A percentile compares a stretch with the other conserved stretches of the same genome.
These are phyloP conservation scores for Apiospora rasikravindrae DNA, from an alignment of 2,329 filamentous ascomycete genomes.

Conservation along the genomic window DNA sequence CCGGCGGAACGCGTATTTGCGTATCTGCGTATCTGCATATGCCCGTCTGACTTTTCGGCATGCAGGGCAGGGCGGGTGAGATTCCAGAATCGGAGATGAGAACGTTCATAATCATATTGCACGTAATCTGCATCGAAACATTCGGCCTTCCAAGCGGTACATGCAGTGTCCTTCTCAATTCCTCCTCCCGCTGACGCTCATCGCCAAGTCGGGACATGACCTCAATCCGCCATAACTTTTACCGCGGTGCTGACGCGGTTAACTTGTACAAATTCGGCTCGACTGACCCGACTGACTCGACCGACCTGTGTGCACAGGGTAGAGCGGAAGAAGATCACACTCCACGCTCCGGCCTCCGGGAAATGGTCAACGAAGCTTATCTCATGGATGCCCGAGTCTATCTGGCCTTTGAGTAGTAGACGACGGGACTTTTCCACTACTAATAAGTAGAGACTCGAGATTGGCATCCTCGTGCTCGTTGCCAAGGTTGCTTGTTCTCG, in stretches of 20 bases:
- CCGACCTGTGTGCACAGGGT: background rate
- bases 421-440: background rate
- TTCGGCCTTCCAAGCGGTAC: background rate
- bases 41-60: background rate
- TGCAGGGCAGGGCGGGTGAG: background rate
- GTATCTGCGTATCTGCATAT: background rate
- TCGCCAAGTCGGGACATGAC: background rate
- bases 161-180: background rate
- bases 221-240: background rate
- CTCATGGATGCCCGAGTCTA: background rate
- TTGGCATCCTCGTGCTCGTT: background rate
- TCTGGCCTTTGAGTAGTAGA: background rate
- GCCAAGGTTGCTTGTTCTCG: conserved; percentile 19
- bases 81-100: background rate
- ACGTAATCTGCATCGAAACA: background rate
- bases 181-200: background rate
- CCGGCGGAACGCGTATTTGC: background rate
- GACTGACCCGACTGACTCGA: conserved; percentile 1
- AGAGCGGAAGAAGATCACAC: background rate
- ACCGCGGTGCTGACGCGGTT: background rate
- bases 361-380: conserved; percentile 6
- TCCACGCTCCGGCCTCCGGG: background rate
- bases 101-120: background rate
- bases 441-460: background rate
- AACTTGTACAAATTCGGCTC: background rate